Conservation (phyloP, 164 flowering plant genomes). For the Sextonia rubra region DNA sequence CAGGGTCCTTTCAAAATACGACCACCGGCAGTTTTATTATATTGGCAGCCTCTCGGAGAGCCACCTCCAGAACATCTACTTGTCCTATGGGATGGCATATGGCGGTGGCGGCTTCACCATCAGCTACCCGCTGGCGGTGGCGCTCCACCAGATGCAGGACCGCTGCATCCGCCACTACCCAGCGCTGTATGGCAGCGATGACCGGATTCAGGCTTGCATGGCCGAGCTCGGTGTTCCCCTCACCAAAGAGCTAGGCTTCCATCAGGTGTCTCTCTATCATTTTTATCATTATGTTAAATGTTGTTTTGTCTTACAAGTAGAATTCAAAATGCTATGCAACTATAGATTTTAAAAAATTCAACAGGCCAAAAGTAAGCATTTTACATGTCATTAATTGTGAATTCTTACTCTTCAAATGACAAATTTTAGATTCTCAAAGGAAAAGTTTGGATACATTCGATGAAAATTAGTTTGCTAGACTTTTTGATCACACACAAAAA, state of each 20-base stretch:
- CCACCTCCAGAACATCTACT: slow-evolving; percentile 55
- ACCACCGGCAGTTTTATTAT: slow-evolving; percentile 51
- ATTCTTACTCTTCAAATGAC: too few species aligned
- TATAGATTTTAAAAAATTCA: too few species aligned
- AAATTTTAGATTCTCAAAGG: too few species aligned
- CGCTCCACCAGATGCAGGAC: slow-evolving; percentile 51
- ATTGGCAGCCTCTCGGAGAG: slow-evolving; percentile 67
- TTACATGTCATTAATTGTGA: too few species aligned
- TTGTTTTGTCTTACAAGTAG: too few species aligned
- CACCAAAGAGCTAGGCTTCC: slow-evolving; percentile 66
- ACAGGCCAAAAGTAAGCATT: too few species aligned
- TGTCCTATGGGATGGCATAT: slow-evolving; percentile 58
- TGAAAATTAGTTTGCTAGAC: too few species aligned
- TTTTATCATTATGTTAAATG: too few species aligned
- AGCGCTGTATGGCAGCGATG: slow-evolving; percentile 60
- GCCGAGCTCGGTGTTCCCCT: slow-evolving; percentile 86
- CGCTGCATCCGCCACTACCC: slow-evolving; percentile 55
- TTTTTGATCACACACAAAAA: too few species aligned
- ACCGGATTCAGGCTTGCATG: slow-evolving; percentile 74
- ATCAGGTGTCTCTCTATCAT: slow-evolving; percentile 13
- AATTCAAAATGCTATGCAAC: too few species aligned
- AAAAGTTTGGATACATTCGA: too few species aligned
- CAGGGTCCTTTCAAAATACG: slow-evolving; percentile 53
- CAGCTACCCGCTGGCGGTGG: slow-evolving; percentile 52
- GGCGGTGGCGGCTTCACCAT: slow-evolving; percentile 87